Base-by-base conservation (phyloP, 2,329 filamentous ascomycete genomes). In the Akanthomyces dipterigenus region DNA sequence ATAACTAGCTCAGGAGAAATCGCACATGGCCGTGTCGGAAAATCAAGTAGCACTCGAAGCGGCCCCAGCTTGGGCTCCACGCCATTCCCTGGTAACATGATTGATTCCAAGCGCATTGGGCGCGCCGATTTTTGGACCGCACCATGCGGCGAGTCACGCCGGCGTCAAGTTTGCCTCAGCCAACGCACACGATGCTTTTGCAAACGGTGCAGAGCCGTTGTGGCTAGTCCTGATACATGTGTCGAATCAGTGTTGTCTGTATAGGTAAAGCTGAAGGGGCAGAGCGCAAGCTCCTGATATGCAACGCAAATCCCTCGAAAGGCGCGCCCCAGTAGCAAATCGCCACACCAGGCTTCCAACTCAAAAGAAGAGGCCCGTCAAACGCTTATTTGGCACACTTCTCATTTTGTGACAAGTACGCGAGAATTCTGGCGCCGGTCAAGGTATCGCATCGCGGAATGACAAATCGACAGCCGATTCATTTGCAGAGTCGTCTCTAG, bases 11-110 rank as follows among this genome's bases (percentile, higher is more conserved):
- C 9, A 14, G 26, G 16, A 20, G 22, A n/a, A 31, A 12, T 36
- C 31, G 9, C 28, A 36, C 49, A 40, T 26, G n/a, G 22, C 20
- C 5, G 43, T 14, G 43, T 43, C 31, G n/a, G 46, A 34, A 43
- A 42, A 31, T 24, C 26, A 18, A 18, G 36, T 51, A 36, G 36
- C 36, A 59, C 46, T n/a, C 43, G 48, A 46, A 45, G 22, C 55
- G 45, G 56, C 36, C 18, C 20, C 56, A 24, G 36, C 45, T 34
- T 59, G 56, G 46, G 56, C 46, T 59, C 56, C 46, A 59, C 46
- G 56, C 56, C 56, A 46, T 59, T 59, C 48, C 46, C 38, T 43
- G 55, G 20, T 49, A 40, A 34, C 3, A 38, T 38, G 5, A 38
- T 48, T 48, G 38, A 26, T 46, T 43, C 38, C 26, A 38, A 31